A percentile compares a stretch with the other conserved stretches of the same genome.
These are phyloP conservation scores for Chaetomium strumarium DNA, from an alignment of 2,329 filamentous ascomycete species.

Conservation along the genomic window DNA sequence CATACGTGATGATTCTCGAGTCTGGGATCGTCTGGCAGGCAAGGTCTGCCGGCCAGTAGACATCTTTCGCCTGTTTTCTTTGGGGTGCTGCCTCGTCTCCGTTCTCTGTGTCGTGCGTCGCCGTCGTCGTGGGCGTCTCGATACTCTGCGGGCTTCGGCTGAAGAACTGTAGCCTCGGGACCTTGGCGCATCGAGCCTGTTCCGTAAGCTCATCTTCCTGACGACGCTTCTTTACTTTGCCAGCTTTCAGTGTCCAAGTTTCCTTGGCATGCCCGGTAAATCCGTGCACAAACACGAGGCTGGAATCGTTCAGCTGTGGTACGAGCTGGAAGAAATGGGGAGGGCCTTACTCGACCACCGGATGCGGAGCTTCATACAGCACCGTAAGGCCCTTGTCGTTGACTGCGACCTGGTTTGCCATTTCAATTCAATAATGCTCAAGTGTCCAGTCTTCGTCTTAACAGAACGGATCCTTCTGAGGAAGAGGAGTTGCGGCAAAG, in stretches of 20 bases:
- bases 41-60: constrained; percentile 27
- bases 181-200: neutral
- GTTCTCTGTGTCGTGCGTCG: neutral
- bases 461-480: neutral
- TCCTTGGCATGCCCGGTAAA: constrained; percentile 25
- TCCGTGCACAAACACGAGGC: constrained; percentile 23
- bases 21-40: constrained; percentile 18
- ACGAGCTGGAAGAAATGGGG: neutral
- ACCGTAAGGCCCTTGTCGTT: constrained; percentile 15
- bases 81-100: neutral
- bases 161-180: neutral
- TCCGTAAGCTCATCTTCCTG: neutral
- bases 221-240: neutral
- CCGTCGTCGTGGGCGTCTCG: too few relatives aligned
- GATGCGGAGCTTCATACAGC: constrained; percentile 5
- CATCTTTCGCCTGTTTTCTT: neutral
- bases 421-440: too few relatives aligned
- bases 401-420: neutral
- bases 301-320: neutral
- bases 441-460: too few relatives aligned
- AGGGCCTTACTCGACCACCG: constrained; percentile 9
- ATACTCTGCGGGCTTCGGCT: neutral
- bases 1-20: constrained; percentile 28
- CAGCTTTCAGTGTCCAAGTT: constrained; percentile 18
- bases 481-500: too few relatives aligned